phyloP scores from a whole-genome alignment of 805 yeast genomes.

The Myxozyma monticola region DNA sequence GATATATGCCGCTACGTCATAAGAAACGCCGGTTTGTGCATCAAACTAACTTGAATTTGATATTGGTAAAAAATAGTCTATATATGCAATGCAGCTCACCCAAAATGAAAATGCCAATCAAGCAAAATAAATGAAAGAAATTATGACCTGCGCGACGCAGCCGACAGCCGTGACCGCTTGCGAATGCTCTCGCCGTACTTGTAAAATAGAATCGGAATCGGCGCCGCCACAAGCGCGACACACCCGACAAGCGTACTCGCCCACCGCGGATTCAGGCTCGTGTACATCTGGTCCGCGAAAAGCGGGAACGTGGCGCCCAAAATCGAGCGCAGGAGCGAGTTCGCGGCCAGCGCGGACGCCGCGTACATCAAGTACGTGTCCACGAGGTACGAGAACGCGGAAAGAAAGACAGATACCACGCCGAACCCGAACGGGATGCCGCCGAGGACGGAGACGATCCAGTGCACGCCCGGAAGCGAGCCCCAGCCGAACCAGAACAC shows the following conservation, averaged over 20 bases:
- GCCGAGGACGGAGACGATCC: conserved; percentile 60
- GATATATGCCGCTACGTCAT: no score
- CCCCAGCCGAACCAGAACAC: conserved; percentile 67
- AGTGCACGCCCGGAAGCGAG: conserved; percentile 45
- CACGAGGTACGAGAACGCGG: conserved; percentile 59
- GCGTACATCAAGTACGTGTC: conserved; percentile 60
- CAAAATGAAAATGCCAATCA: no score
- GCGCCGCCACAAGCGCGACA: conserved; percentile 44
- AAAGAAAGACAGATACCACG: conserved; percentile 56
- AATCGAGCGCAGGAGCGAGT: conserved; percentile 57
- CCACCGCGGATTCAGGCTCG: conserved; percentile 53
- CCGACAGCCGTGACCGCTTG: no score
- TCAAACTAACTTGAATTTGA: no score
- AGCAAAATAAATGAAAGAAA: no score
- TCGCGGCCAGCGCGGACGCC: conserved; percentile 66
- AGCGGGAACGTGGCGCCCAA: conserved; percentile 65
- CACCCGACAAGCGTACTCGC: conserved; percentile 57
- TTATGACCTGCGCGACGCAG: no score
- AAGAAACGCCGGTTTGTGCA: no score
- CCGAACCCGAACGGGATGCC: conserved; percentile 55
- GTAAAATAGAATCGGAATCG: conserved; percentile 58
- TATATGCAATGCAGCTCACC: no score
- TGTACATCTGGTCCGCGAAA: conserved; percentile 55
- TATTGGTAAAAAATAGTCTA: no score
- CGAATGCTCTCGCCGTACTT: conserved; percentile 48